phyloP scores from a whole-genome alignment of 257 asterid species.

The Solanum microdontum region DNA sequence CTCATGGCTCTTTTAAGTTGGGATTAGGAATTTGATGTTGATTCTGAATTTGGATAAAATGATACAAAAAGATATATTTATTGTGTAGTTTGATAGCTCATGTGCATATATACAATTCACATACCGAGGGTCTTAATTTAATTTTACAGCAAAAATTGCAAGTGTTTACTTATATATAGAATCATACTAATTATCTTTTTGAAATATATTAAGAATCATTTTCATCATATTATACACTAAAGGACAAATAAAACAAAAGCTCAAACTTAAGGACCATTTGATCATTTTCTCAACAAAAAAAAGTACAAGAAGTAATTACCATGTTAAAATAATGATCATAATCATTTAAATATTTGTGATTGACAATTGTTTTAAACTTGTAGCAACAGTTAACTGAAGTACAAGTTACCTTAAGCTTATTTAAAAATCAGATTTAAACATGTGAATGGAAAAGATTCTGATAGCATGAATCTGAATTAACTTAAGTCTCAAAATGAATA shows the following conservation, averaged over 20 bases:
- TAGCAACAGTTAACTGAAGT: not conserved
- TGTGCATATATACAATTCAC: not conserved
- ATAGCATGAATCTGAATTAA: not conserved
- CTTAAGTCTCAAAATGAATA: not conserved
- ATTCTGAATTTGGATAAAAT: not conserved
- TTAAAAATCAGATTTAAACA: not conserved
- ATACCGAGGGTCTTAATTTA: not conserved
- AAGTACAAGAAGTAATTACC: not conserved
- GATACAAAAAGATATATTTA: not conserved
- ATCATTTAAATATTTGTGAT: not conserved
- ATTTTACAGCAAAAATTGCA: not conserved
- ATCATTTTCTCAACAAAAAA: not conserved
- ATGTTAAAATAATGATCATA: not conserved
- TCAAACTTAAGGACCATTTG: not conserved
- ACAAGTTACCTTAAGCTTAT: not conserved
- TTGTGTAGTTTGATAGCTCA: not conserved
- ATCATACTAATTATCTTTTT: not conserved
- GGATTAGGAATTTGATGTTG: not conserved
- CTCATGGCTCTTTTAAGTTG: not conserved
- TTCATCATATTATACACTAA: not conserved
- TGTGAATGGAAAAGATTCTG: not conserved
- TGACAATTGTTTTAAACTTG: not conserved
- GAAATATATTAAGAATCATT: not conserved
- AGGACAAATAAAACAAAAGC: not conserved
- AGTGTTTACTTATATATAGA: not conserved